Evolutionary conservation across 495 filamentous ascomycete species (phyloP).

Genomic region (Xylaria acuta): DNA sequence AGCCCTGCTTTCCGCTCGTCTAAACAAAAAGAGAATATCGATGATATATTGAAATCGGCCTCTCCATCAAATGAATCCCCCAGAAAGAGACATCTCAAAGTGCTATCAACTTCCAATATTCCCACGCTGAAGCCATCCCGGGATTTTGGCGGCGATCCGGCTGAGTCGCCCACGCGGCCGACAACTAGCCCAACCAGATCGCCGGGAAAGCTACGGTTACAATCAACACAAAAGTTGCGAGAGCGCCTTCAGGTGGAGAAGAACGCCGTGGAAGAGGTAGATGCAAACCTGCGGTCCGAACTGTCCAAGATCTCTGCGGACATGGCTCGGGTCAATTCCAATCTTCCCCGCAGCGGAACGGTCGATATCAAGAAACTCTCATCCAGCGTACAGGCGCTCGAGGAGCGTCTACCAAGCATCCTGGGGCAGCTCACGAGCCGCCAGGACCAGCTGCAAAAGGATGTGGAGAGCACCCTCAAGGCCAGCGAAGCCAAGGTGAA

Average conservation of each 20-base stretch:
- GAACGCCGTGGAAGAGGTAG: slow-evolving; percentile 70
- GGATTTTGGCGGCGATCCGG: slow-evolving; percentile 27
- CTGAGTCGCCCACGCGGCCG: slow-evolving; percentile 42
- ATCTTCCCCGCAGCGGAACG: slow-evolving; percentile 46
- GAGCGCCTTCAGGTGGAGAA: slow-evolving; percentile 86
- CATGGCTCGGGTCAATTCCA: slow-evolving; percentile 66
- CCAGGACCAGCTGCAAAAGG: slow-evolving; percentile 66
- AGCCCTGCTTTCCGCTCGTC: slow-evolving; percentile 40
- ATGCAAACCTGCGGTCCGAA: slow-evolving; percentile 73
- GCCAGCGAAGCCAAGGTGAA: slow-evolving; percentile 78
- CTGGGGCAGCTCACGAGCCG: slow-evolving; percentile 66
- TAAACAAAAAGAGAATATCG: slow-evolving; percentile 52
- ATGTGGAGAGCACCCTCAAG: slow-evolving; percentile 71
- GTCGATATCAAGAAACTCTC: slow-evolving; percentile 57
- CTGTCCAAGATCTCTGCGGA: slow-evolving; percentile 84
- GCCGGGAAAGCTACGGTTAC: slow-evolving; percentile 77
- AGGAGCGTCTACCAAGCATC: slow-evolving; percentile 67
- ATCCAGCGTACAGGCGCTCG: slow-evolving; percentile 65
- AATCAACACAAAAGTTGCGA: slow-evolving; percentile 90
- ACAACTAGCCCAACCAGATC: slow-evolving; percentile 47
- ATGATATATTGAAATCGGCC: slow-evolving; percentile 36
- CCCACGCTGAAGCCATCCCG: slow-evolving; percentile 50
- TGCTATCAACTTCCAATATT: slow-evolving; percentile 54
- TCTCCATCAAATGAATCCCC: slow-evolving; percentile 22
- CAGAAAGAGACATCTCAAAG: slow-evolving; percentile 43